Conservation (phyloP, 257 asterid genomes). For the Solanum phureja region DNA sequence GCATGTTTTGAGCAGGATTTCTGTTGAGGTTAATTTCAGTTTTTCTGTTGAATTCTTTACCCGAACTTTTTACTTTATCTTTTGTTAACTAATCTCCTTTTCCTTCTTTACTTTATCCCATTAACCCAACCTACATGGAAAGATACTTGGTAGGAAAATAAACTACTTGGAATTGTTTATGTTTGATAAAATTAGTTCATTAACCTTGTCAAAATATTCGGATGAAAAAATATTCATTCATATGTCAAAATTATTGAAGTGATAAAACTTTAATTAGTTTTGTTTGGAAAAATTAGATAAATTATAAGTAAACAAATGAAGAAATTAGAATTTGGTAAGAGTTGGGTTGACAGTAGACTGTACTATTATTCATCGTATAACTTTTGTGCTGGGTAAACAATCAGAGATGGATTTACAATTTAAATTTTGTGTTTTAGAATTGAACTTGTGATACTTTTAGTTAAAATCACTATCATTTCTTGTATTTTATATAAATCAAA, state of each 20-base stretch:
- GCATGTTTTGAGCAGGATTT: background rate
- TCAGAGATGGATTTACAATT: fast-evolving
- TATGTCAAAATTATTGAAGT: background rate
- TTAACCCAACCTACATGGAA: background rate
- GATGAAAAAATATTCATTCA: too few relatives aligned
- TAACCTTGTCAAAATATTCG: background rate
- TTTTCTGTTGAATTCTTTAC: background rate
- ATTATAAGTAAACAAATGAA: background rate
- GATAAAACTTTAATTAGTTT: too few relatives aligned
- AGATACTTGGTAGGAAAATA: background rate
- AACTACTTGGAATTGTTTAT: background rate
- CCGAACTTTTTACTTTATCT: background rate
- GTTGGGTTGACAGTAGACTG: background rate
- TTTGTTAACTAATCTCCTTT: background rate
- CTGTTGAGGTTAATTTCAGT: background rate
- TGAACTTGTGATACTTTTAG: background rate
- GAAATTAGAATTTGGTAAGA: background rate
- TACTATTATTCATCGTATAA: fast-evolving
- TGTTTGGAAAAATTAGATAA: background rate
- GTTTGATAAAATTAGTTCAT: background rate
- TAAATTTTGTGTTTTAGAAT: background rate
- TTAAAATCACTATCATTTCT: background rate
- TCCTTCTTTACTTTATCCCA: background rate
- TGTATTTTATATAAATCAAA: too few relatives aligned
- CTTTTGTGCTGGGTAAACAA: background rate